phyloP scores from a whole-genome alignment of 306 rosid species.

The Biancaea sappan region DNA sequence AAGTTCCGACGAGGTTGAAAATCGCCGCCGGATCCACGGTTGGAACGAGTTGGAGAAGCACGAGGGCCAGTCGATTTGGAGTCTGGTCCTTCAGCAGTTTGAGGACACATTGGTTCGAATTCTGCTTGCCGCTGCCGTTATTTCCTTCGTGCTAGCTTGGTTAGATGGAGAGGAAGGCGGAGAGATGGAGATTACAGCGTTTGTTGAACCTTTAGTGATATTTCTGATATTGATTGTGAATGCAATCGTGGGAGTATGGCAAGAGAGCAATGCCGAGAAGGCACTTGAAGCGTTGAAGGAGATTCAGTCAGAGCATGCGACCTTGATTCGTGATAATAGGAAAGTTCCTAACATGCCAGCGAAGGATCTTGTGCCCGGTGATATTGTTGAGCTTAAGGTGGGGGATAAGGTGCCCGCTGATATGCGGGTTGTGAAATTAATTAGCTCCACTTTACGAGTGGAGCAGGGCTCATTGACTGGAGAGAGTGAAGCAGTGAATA shows the following conservation, averaged over 20 bases:
- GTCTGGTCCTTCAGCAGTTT: conserved; percentile 60
- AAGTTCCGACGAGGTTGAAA: conserved; percentile 42
- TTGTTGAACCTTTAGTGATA: conserved; percentile 40
- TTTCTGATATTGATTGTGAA: conserved; percentile 40
- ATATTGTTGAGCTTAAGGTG: conserved; percentile 37
- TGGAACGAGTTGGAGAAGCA: conserved; percentile 69
- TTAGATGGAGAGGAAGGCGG: conserved; percentile 57
- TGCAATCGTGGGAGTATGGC: conserved; percentile 72
- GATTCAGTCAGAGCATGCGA: conserved; percentile 70
- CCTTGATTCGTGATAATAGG: conserved; percentile 49
- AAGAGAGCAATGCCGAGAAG: conserved; percentile 77
- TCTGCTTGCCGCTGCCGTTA: conserved; percentile 62
- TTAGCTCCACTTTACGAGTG: conserved; percentile 38
- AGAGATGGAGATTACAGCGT: conserved; percentile 37
- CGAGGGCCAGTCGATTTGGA: conserved; percentile 63
- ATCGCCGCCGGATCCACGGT: conserved; percentile 48
- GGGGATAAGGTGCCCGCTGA: conserved; percentile 44
- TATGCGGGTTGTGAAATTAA: conserved; percentile 38
- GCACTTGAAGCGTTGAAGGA: conserved; percentile 73
- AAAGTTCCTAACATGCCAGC: conserved; percentile 48
- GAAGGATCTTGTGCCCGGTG: conserved; percentile 68
- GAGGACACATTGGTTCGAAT: conserved; percentile 71
- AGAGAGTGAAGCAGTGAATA: conserved; percentile 41
- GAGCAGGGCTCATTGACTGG: conserved; percentile 42
- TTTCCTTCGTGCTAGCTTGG: conserved; percentile 74